Conservation (phyloP, 2,329 filamentous ascomycete species). For the Coleophoma cylindrospora region DNA sequence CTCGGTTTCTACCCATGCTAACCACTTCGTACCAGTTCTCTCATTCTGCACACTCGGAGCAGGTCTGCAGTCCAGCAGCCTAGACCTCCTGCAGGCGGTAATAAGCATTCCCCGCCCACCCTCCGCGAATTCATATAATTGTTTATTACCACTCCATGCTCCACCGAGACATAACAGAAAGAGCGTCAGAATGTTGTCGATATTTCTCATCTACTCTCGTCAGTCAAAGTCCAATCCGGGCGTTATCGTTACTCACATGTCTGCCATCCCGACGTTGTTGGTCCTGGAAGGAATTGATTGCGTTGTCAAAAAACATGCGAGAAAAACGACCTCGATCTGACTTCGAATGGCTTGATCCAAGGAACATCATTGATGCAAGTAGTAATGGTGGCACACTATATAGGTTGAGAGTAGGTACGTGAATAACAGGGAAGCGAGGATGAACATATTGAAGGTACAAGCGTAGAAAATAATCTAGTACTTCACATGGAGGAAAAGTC, state of each 20-base stretch:
- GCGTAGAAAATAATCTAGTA: slow-evolving; percentile 21
- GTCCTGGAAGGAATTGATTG: slow-evolving; percentile 13
- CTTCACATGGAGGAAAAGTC: slow-evolving; percentile 20
- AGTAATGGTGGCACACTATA: slow-evolving; percentile 18
- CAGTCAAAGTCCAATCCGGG: not conserved
- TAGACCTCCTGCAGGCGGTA: slow-evolving; percentile 17
- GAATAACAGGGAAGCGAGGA: slow-evolving; percentile 19
- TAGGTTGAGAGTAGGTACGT: slow-evolving; percentile 22
- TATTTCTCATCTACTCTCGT: slow-evolving; percentile 11
- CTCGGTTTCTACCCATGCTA: slow-evolving; percentile 24
- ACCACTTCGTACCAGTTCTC: slow-evolving; percentile 16
- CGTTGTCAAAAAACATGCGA: slow-evolving; percentile 20
- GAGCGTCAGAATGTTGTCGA: slow-evolving; percentile 22
- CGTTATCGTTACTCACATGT: slow-evolving; percentile 12
- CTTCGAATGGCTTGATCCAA: slow-evolving; percentile 22
- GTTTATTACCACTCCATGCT: slow-evolving; percentile 22
- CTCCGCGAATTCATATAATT: slow-evolving; percentile 23
- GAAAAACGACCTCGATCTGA: slow-evolving; percentile 20
- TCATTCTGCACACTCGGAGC: slow-evolving; percentile 10
- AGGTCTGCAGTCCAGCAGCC: slow-evolving; percentile 22
- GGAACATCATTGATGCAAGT: slow-evolving; percentile 23
- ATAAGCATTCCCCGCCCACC: slow-evolving; percentile 19
- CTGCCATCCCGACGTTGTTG: slow-evolving; percentile 17
- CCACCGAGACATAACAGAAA: slow-evolving; percentile 21
- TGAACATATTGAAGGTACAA: slow-evolving; percentile 22